Evolutionary conservation across 805 yeast species (phyloP), one percentile per base, ranked within the genome.

Genomic region (Komagataella pseudopastoris): DNA sequence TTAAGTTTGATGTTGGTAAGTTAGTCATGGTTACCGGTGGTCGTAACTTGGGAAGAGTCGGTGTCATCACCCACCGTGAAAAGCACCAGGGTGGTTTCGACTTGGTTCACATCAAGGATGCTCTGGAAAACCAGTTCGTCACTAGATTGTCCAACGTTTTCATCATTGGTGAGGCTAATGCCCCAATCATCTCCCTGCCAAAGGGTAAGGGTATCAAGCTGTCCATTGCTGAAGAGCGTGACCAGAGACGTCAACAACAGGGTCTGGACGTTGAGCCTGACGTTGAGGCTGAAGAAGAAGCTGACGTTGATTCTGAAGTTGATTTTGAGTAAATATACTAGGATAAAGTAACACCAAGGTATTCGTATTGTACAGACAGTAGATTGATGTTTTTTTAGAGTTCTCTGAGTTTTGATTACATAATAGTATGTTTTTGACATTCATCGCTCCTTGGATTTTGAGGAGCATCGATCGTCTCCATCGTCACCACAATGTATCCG

Each of bases 161-260:
- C 76, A 85, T 89, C 69, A 83, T 89, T 68, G 96, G 96, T 76
- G 96, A 89, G 78, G 89, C 89, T 67, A 85, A 87, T 76, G 88
- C 87, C 79, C 96, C 96, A 70, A 81, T 80, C 81, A 80, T 89
- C 70, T 87, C 96, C 57, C 80, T 89, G 75, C 96, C 97, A 79
- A 89, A 88, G 91, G 97, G 96, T 79, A 89, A 89, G 84, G 97
- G 97, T 85, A 85, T 89, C 76, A 89, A 89, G 82, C 83, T 89
- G 71, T 72, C 91, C 67, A 89, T 89, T 71, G 79, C 96, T 70
- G 96, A 89, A 80, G 96, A 89, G 83, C 88, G 96, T 78, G 96
- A 89, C 87, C 83, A 90, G 82, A 90, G 95, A 78, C 86, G 96
- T 78, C 89, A 91, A 69, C 85, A 80, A 71, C 74, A 71, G 63